Percentiles rank a stretch among this genome's conserved stretches.
These are phyloP conservation scores for Aspergillus neotritici DNA, from an alignment of 2,329 filamentous ascomycete genomes.

Conservation along the genomic window DNA sequence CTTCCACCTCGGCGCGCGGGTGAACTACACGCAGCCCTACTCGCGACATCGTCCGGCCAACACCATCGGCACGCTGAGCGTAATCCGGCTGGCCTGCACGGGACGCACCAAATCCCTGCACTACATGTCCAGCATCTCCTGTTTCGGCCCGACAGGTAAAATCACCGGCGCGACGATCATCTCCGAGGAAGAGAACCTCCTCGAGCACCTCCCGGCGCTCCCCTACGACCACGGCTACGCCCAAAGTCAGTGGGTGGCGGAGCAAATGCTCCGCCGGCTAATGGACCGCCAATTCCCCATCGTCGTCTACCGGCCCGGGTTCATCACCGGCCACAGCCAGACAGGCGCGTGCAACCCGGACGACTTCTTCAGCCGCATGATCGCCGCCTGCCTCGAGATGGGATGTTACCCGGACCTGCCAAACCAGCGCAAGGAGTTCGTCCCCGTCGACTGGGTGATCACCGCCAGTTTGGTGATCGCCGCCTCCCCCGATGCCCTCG, in stretches of 20 bases:
- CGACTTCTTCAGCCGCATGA: conserved; percentile 75
- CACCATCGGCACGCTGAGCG: conserved; percentile 66
- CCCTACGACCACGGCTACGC: conserved; percentile 71
- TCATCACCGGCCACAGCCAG: conserved; percentile 65
- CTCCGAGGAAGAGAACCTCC: conserved; percentile 16
- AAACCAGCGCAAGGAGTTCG: conserved; percentile 23
- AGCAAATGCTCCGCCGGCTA: conserved; percentile 64
- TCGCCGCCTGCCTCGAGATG: conserved; percentile 75
- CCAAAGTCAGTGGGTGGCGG: conserved; percentile 73
- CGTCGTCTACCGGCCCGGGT: conserved; percentile 70
- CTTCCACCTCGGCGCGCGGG: conserved; percentile 69
- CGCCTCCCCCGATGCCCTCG: conserved; percentile 3
- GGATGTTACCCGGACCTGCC: conserved; percentile 27
- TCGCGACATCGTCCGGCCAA: conserved; percentile 62
- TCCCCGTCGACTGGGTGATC: conserved; percentile 23
- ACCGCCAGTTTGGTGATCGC: conserved; percentile 18
- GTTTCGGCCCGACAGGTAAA: conserved; percentile 20
- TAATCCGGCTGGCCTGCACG: conserved; percentile 60
- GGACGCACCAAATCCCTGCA: conserved; percentile 19
- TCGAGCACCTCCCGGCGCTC: conserved; percentile 17
- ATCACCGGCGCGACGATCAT: conserved; percentile 14
- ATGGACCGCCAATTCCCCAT: conserved; percentile 66
- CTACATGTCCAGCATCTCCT: conserved; percentile 22
- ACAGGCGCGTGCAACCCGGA: conserved; percentile 64
- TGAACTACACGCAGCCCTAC: conserved; percentile 72